phyloP scores from a whole-genome alignment of 371 early-diverging fungal species.

The Actinomortierella wolfii region DNA sequence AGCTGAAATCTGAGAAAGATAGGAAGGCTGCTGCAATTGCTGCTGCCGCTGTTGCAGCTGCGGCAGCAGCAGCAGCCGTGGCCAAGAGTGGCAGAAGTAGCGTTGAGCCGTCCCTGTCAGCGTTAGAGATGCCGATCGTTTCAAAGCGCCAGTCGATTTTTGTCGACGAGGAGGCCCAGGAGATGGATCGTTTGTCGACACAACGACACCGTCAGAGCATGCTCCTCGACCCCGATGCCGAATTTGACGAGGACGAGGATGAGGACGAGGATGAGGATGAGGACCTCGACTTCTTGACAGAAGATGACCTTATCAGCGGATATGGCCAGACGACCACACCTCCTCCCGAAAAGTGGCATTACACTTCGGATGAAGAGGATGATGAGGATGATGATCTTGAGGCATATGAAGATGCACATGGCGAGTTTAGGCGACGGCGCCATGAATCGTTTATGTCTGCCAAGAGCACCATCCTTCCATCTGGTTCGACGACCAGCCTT shows the following conservation, averaged over 20 bases:
- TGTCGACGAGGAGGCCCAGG: slow-evolving; percentile 37
- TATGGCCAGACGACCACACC: slow-evolving; percentile 6
- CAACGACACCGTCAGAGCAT: slow-evolving; percentile 40
- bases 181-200: slow-evolving; percentile 38
- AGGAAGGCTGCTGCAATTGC: slow-evolving; percentile 4
- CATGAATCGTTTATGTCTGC: slow-evolving; percentile 45
- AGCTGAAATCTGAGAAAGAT: slow-evolving; percentile 15
- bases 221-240: slow-evolving; percentile 18
- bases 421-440: slow-evolving; percentile 18
- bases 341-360: slow-evolving; percentile 46
- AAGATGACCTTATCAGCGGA: no score
- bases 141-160: slow-evolving; percentile 41
- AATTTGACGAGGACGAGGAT: slow-evolving; percentile 6
- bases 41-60: background rate
- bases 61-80: slow-evolving; percentile 11
- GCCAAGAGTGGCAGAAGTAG: slow-evolving; percentile 2
- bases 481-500: slow-evolving; percentile 34
- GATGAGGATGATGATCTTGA: slow-evolving; percentile 21
- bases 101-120: no score
- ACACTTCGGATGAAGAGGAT: slow-evolving; percentile 25
- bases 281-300: background rate
- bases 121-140: background rate
- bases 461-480: slow-evolving; percentile 26
- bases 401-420: slow-evolving; percentile 13
- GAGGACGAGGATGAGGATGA: slow-evolving; percentile 28